Conservation (phyloP, 352 stramenopile species). For the Phytophthora pistaciae region DNA sequence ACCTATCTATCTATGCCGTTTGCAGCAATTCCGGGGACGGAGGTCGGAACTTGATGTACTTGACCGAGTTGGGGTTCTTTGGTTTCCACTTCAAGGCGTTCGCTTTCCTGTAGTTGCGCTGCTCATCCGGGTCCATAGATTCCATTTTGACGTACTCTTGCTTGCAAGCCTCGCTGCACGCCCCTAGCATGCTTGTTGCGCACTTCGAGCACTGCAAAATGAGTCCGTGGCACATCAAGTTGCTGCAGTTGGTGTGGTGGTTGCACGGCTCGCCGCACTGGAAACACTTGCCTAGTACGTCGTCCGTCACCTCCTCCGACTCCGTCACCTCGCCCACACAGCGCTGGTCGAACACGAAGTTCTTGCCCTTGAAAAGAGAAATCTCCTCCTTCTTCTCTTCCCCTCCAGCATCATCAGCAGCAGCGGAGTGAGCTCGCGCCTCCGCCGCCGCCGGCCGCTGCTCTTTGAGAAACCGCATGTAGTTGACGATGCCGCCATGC, state of each 20-base stretch:
- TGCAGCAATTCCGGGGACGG: constrained; percentile 33
- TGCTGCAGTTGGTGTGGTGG: constrained; percentile 52
- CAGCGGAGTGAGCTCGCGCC: constrained; percentile 2
- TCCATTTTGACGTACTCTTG: constrained; percentile 67
- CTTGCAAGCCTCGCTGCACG: constrained; percentile 64
- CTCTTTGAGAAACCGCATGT: constrained; percentile 59
- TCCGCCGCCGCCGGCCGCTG: constrained; percentile 25
- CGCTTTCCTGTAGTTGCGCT: constrained; percentile 65
- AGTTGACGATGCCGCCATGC: constrained; percentile 70
- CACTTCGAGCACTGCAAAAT: constrained; percentile 69
- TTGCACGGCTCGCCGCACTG: constrained; percentile 68
- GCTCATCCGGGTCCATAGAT: constrained; percentile 55
- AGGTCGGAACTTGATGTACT: constrained; percentile 67
- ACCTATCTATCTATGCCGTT: constrained; percentile 25
- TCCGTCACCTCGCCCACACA: constrained; percentile 51
- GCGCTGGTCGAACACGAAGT: constrained; percentile 85
- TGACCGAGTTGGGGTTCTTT: constrained; percentile 64
- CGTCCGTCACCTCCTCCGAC: constrained; percentile 61
- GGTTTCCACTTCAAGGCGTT: constrained; percentile 64
- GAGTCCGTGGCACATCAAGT: constrained; percentile 62
- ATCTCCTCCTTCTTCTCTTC: constrained; percentile 25
- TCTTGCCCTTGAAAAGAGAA: constrained; percentile 61
- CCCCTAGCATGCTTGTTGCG: constrained; percentile 36
- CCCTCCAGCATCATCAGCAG: constrained; percentile 11
- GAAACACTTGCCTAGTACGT: constrained; percentile 70